Evolutionary conservation across 2,329 filamentous ascomycete genomes (phyloP).

Genomic region (Aspergillus uvarum): DNA sequence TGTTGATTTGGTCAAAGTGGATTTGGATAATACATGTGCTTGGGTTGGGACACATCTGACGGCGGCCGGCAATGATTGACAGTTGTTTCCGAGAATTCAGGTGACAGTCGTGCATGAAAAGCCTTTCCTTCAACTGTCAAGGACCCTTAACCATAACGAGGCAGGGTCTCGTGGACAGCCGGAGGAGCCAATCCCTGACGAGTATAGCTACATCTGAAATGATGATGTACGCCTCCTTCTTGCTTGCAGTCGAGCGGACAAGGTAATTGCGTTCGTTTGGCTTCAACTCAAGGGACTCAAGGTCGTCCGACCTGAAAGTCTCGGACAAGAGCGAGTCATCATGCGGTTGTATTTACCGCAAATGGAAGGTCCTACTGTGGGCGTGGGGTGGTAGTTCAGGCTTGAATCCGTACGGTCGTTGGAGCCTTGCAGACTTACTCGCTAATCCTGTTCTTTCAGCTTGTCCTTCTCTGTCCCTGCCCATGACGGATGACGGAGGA

Average conservation of each 20-base stretch:
- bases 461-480: not conserved
- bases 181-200: slow-evolving; percentile 29
- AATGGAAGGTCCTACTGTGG: not conserved
- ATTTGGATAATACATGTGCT: slow-evolving; percentile 39
- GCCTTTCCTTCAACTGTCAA: slow-evolving; percentile 25
- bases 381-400: not conserved
- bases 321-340: slow-evolving; percentile 10
- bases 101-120: slow-evolving; percentile 21
- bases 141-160: not conserved
- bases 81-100: slow-evolving; percentile 43
- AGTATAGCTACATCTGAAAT: slow-evolving; percentile 42
- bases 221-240: slow-evolving; percentile 34
- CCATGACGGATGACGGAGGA: not conserved
- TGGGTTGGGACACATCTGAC: slow-evolving; percentile 30
- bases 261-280: slow-evolving; percentile 26
- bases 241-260: slow-evolving; percentile 40
- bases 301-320: slow-evolving; percentile 21
- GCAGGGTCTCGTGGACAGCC: slow-evolving; percentile 39
- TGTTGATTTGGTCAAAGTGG: slow-evolving; percentile 41
- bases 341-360: not conserved
- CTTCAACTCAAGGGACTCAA: slow-evolving; percentile 25
- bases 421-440: not conserved
- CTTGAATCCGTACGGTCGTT: not conserved
- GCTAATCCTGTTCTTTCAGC: not conserved
- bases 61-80: slow-evolving; percentile 29